These are phyloP conservation scores for Penicillium sumatraense DNA, from an alignment of 2,329 filamentous ascomycete species.

Conservation along the genomic window DNA sequence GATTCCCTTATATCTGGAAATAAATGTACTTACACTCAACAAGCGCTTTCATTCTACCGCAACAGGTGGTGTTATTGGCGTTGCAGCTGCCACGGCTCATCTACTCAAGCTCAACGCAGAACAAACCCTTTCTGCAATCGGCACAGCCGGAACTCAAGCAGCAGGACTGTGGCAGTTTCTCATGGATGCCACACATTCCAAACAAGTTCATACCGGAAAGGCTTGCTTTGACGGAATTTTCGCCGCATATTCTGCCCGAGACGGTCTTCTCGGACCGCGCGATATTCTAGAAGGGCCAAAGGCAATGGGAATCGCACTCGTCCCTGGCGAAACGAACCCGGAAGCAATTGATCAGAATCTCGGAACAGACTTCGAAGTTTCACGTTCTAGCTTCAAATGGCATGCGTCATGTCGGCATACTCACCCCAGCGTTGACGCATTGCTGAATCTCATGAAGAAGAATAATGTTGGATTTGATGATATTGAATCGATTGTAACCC, in stretches of 20 bases:
- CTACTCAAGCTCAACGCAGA: constrained; percentile 29
- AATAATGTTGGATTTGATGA: constrained; percentile 30
- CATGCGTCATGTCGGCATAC: constrained; percentile 40
- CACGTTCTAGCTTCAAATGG: constrained; percentile 40
- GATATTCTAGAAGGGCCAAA: constrained; percentile 35
- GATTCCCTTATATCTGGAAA: neutral
- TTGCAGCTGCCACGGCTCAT: constrained; percentile 31
- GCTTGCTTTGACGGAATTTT: constrained; percentile 39
- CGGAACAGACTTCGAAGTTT: constrained; percentile 29
- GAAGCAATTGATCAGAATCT: constrained; percentile 31
- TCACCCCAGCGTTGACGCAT: constrained; percentile 36
- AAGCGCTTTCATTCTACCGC: constrained; percentile 35
- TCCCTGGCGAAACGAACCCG: constrained; percentile 25
- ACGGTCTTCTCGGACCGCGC: constrained; percentile 31
- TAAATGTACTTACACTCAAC: neutral
- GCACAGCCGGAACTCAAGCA: constrained; percentile 38
- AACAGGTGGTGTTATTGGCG: constrained; percentile 33
- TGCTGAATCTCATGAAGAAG: constrained; percentile 33
- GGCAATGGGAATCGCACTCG: constrained; percentile 32
- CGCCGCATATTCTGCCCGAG: constrained; percentile 33
- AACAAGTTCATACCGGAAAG: constrained; percentile 38
- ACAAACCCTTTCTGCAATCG: constrained; percentile 33
- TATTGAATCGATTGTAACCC: constrained; percentile 32
- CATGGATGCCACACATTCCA: constrained; percentile 36
- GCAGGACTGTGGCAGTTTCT: constrained; percentile 39